phyloP scores from a whole-genome alignment of 108 stramenopile genomes.

The Pseudonitzschia pungens region DNA sequence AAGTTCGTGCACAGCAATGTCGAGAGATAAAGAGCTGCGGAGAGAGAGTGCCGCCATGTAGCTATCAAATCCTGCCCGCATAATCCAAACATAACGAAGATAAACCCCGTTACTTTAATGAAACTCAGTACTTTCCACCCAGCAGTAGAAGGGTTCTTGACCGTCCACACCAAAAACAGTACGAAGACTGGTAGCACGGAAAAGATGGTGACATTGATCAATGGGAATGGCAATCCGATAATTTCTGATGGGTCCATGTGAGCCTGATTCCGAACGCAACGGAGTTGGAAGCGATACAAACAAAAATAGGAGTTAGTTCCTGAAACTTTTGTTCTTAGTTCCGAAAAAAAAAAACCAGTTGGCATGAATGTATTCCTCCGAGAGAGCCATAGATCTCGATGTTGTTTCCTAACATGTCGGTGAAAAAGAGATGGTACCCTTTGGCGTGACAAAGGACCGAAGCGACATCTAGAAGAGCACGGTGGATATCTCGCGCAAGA shows the following conservation, averaged over 20 bases:
- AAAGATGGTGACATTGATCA: constrained; percentile 16
- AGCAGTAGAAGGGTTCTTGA: not conserved
- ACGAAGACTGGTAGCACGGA: constrained; percentile 22
- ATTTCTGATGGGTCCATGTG: constrained; percentile 41
- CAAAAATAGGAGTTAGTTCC: too few species aligned
- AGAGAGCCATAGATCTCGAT: too few species aligned
- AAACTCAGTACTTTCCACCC: constrained; percentile 19
- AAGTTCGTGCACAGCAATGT: constrained; percentile 23
- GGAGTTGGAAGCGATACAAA: not conserved
- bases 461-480: too few species aligned
- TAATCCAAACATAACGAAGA: constrained; percentile 29
- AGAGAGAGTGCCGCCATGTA: constrained; percentile 24
- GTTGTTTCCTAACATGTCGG: too few species aligned
- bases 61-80: constrained; percentile 25
- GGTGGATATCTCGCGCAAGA: too few species aligned
- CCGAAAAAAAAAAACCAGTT: too few species aligned
- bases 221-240: constrained; percentile 18
- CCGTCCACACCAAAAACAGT: constrained; percentile 13
- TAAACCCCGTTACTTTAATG: constrained; percentile 20
- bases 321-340: too few species aligned
- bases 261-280: constrained; percentile 7
- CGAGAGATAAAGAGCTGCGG: constrained; percentile 26
- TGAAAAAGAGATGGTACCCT: too few species aligned
- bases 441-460: too few species aligned
- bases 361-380: too few species aligned